Conservation (phyloP, 2,329 filamentous ascomycete genomes). For the Exophiala sp. region DNA sequence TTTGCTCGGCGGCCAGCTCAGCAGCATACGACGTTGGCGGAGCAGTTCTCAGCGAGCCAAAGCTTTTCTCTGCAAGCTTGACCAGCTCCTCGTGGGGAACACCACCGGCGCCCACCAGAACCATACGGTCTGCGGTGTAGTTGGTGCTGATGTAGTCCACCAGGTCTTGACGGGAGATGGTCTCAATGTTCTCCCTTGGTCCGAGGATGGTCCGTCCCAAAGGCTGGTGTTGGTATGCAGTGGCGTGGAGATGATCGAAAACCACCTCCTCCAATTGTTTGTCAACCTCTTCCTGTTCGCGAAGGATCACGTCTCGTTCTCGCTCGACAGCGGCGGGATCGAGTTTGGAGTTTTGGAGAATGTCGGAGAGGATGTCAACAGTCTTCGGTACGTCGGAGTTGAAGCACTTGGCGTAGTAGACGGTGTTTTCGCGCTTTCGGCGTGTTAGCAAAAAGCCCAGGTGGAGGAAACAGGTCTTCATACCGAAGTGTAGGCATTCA, state of each 20-base stretch:
- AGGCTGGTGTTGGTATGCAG: slow-evolving; percentile 92
- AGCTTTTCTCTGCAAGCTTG: slow-evolving; percentile 94
- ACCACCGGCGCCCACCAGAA: slow-evolving; percentile 90
- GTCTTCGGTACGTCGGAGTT: slow-evolving; percentile 94
- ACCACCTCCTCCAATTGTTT: slow-evolving; percentile 99
- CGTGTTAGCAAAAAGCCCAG: slow-evolving; percentile 18
- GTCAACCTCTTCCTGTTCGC: slow-evolving; percentile 98
- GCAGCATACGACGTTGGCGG: slow-evolving; percentile 69
- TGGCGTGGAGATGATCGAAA: slow-evolving; percentile 97
- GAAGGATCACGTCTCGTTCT: slow-evolving; percentile 96
- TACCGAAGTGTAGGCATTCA: slow-evolving; percentile 99
- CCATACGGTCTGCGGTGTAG: slow-evolving; percentile 99
- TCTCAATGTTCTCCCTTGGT: slow-evolving; percentile 95
- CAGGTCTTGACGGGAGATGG: slow-evolving; percentile 86
- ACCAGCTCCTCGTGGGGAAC: slow-evolving; percentile 91
- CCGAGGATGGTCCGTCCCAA: slow-evolving; percentile 96
- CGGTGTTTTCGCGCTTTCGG: slow-evolving; percentile 87
- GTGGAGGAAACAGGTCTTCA: slow-evolving; percentile 34
- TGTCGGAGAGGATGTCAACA: slow-evolving; percentile 97
- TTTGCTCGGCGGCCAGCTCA: slow-evolving; percentile 63
- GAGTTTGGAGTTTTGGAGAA: slow-evolving; percentile 98
- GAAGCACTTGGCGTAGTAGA: slow-evolving; percentile 99
- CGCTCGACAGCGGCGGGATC: slow-evolving; percentile 89
- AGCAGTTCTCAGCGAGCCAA: slow-evolving; percentile 69
- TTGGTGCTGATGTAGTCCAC: slow-evolving; percentile 98